Evolutionary conservation across 2,329 filamentous ascomycete species (phyloP).

Genomic region (Ilyonectria robusta): DNA sequence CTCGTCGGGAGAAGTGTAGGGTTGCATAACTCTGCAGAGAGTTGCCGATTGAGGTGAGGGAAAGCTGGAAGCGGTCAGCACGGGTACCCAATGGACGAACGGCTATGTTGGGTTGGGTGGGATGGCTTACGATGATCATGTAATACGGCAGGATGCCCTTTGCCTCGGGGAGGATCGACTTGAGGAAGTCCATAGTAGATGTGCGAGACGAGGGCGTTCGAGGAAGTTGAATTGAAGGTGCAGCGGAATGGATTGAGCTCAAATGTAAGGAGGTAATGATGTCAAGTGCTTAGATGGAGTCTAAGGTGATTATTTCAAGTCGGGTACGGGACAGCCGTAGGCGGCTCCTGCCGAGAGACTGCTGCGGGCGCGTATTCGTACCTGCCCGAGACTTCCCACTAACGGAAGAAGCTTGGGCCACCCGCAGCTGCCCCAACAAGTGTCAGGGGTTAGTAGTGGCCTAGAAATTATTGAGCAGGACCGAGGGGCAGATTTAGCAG

Average conservation of each 20-base stretch:
- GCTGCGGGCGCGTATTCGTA: constrained; percentile 30
- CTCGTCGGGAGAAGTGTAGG: constrained; percentile 84
- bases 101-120: not conserved
- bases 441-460: constrained; percentile 39
- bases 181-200: constrained; percentile 60
- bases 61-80: constrained; percentile 71
- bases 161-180: constrained; percentile 61
- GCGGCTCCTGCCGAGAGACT: constrained; percentile 13
- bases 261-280: not conserved
- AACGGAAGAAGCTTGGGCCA: constrained; percentile 47
- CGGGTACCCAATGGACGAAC: not conserved
- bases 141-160: constrained; percentile 72
- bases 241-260: not conserved
- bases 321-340: not conserved
- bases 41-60: constrained; percentile 86
- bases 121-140: constrained; percentile 66
- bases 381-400: constrained; percentile 3
- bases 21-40: constrained; percentile 87
- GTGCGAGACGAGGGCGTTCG: not conserved
- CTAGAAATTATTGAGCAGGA: constrained; percentile 10
- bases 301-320: not conserved
- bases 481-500: constrained; percentile 39
- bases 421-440: constrained; percentile 45
- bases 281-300: not conserved
- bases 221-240: constrained; percentile 20